Conservation (phyloP, 805 yeast species). For the Sporopachydermia quercuum region DNA sequence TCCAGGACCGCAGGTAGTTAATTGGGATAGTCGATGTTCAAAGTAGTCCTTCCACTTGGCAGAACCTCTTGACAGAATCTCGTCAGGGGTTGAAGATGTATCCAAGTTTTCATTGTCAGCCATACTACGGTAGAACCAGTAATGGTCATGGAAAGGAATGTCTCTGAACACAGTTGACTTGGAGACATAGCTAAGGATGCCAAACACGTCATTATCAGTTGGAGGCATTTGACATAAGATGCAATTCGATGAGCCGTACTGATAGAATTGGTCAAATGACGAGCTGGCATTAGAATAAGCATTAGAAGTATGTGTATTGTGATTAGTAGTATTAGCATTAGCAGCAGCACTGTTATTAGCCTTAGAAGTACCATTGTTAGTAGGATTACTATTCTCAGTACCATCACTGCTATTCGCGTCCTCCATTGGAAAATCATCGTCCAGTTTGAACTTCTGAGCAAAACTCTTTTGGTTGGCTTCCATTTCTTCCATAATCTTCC, state of each 20-base stretch:
- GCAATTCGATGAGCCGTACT: constrained; percentile 38
- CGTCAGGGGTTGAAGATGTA: constrained; percentile 8
- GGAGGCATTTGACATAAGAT: constrained; percentile 72
- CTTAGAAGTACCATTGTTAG: constrained; percentile 15
- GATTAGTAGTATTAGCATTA: no score
- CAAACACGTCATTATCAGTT: constrained; percentile 51
- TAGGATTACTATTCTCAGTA: constrained; percentile 23
- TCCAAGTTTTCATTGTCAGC: constrained; percentile 32
- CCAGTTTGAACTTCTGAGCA: constrained; percentile 33
- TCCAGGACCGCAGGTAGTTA: constrained; percentile 53
- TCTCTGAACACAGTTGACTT: constrained; percentile 45
- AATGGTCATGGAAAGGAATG: constrained; percentile 46
- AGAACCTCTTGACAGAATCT: constrained; percentile 10
- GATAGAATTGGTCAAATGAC: no score
- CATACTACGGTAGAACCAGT: constrained; percentile 54
- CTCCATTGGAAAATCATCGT: constrained; percentile 11
- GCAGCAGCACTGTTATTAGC: no score
- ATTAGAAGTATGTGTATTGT: no score
- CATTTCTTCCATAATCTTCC: constrained; percentile 60
- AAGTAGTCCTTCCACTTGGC: constrained; percentile 26
- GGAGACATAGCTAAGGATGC: constrained; percentile 50
- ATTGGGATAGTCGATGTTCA: constrained; percentile 18
- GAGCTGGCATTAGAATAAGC: no score
- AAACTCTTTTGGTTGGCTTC: constrained; percentile 70
- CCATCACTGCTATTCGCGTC: constrained; percentile 24